Conservation (phyloP, 2,329 filamentous ascomycete species). For the Aspergillus calidoustus region DNA sequence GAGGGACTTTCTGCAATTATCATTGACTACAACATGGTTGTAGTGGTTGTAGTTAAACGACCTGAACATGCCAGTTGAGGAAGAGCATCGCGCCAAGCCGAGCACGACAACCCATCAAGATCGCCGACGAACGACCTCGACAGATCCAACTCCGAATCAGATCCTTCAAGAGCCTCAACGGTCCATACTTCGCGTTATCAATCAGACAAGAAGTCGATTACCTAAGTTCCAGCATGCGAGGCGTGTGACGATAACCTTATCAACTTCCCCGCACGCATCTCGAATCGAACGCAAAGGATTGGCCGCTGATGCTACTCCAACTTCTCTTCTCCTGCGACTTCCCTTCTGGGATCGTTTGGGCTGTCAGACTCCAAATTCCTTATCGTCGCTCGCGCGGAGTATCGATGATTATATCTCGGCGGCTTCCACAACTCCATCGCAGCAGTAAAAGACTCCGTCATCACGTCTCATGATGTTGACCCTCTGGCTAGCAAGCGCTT, state of each 20-base stretch:
- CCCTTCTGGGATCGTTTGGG: neutral
- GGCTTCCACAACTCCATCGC: neutral
- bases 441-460: neutral
- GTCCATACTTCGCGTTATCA: neutral
- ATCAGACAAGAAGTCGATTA: neutral
- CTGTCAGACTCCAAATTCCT: neutral
- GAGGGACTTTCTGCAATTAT: no score
- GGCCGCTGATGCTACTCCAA: conserved; percentile 8
- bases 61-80: neutral
- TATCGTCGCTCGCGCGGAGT: neutral
- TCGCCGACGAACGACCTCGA: neutral
- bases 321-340: conserved; percentile 1
- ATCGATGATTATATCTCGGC: neutral
- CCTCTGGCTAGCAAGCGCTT: conserved; percentile 2
- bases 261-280: conserved; percentile 5
- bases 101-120: neutral
- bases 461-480: conserved; percentile 4
- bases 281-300: neutral
- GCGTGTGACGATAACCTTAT: neutral
- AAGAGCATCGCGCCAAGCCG: neutral
- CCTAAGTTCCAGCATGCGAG: neutral
- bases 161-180: neutral
- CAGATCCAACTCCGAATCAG: neutral
- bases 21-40: no score
- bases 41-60: neutral